Base-by-base conservation (phyloP, 2,329 filamentous ascomycete genomes). In the Ramichloridium luteum region DNA sequence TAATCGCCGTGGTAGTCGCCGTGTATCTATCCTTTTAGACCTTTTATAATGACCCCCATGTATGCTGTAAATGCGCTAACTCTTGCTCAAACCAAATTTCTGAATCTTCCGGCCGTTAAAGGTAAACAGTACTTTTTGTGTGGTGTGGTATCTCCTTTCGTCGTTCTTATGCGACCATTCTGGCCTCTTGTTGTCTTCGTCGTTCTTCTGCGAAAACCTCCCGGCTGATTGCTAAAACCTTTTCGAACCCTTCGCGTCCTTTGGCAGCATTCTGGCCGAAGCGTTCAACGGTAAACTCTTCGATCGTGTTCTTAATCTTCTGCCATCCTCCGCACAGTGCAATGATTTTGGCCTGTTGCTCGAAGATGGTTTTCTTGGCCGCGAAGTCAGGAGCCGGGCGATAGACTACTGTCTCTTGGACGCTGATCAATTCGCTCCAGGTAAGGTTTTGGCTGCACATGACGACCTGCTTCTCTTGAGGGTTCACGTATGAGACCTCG, bases 381-480 rank as follows among this genome's bases (percentile, higher is more conserved):
- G 53, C 65, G 11, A 34, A 32, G 15, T 13, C 23, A 12, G 13
- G 13, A 16, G 30, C 35, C 4, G 46, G 46, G n/a, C 39, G 25
- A 28, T 51, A 51, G 12, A 45, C 37, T 41, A 94, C 86, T 12
- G 88, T 94, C 65, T 98, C 90, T 56, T 86, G 81, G 27, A 94
- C 85, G 51, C 73, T 84, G 55, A 96, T 68, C 32, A 98, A 72
- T 51, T 96, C 93, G 41, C 76, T 79, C 72, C 76, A 90, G 5
- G 90, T 96, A 55, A 98, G 67, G 62, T 98, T 98, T 56, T 84
- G 83, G 45, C 82, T 90, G 57, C 86, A 85, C 81, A 98, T 93
- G 39, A 86, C 96, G 52, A 98, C 83, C 43, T 82, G 92, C 61
- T 86, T 84, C 40, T 68, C 67, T 25, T 59, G 52, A 1, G 83